Evolutionary conservation across 2,329 filamentous ascomycete species (phyloP), one percentile per base, ranked within the genome.

Genomic region (Botrytis deweyae): DNA sequence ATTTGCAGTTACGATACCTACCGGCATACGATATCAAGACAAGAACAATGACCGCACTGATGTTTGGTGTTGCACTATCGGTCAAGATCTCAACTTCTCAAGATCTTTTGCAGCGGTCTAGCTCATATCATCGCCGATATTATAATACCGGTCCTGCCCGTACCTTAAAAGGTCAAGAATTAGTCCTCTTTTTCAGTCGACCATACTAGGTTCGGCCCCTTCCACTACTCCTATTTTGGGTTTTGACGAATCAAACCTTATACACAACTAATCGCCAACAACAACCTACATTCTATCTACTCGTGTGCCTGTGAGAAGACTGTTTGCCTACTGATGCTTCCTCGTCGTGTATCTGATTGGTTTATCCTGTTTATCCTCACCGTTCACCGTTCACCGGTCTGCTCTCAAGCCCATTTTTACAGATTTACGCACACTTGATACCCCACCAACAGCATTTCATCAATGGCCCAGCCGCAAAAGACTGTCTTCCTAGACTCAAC

Each of bases 11-110:
- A 22, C 20, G 14, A 52, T 18, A 33, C 33, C 33, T 33, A 33
- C 33, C 33, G 33, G 33, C 3, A 25, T 38, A 44, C 40, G 62
- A 64, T 12, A 44, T 64, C 38, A 18, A 55, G 52, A 55, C 59
- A 67, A 38, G 64, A 52, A 52, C 64, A 36, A 67, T n/a, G 49
- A 38, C 44, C 64, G 44, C 44, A 36, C 33, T 44, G 62, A 64
- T 64, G 40, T 42, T 64, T 25, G n/a, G n/a, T 44, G 62, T n/a
- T 64, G n/a, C 62, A 64, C 40, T 64, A 64, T 67, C 44, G 40
- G 16, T 52, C 64, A 67, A 52, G 29, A 52, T 49, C 44, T 52
- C 29, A 67, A 67, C 44, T 25, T n/a, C 64, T 38, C 29, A 52
- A 67, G 64, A 49, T 52, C 64, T 49, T 66, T 38, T 16, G 22